Percentiles rank a stretch among this genome's conserved stretches.
Evolutionary conservation across 2,329 filamentous ascomycete genomes (phyloP).

Genomic region (Ceratocystis cacaofunesta): DNA sequence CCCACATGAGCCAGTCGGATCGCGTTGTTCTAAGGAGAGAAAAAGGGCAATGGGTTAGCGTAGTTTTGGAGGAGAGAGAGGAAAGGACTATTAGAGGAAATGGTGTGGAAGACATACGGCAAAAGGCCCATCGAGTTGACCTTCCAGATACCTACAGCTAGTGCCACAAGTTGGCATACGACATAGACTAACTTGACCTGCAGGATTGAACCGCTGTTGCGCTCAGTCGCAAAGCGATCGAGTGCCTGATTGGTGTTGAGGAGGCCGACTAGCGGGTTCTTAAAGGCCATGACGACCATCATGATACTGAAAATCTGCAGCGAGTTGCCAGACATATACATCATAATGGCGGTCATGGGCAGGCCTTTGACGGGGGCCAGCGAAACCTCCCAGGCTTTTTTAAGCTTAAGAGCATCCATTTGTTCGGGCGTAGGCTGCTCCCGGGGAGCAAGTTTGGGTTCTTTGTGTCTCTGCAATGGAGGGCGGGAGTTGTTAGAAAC

Average conservation of each 20-base stretch:
- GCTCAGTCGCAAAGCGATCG: constrained; percentile 72
- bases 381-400: constrained; percentile 97
- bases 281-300: constrained; percentile 99
- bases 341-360: constrained; percentile 98
- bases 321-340: constrained; percentile 99
- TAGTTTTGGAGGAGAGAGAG: neutral
- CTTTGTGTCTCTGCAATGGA: constrained; percentile 36
- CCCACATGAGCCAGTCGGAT: constrained; percentile 97
- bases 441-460: constrained; percentile 33
- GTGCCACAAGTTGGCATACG: constrained; percentile 66
- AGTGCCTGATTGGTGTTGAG: constrained; percentile 77
- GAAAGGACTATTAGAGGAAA: neutral
- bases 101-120: constrained; percentile 45
- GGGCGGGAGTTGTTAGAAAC: neutral
- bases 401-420: constrained; percentile 90
- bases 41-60: constrained; percentile 14
- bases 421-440: constrained; percentile 62
- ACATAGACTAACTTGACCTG: constrained; percentile 81
- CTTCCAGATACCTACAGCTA: constrained; percentile 88
- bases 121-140: constrained; percentile 90
- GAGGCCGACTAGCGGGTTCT: constrained; percentile 78
- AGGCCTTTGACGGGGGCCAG: constrained; percentile 84
- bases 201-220: constrained; percentile 57
- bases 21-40: constrained; percentile 58
- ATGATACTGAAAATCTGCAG: constrained; percentile 99